phyloP scores from a whole-genome alignment of 257 asterid species.

The Dorcoceras hygrometricum region DNA sequence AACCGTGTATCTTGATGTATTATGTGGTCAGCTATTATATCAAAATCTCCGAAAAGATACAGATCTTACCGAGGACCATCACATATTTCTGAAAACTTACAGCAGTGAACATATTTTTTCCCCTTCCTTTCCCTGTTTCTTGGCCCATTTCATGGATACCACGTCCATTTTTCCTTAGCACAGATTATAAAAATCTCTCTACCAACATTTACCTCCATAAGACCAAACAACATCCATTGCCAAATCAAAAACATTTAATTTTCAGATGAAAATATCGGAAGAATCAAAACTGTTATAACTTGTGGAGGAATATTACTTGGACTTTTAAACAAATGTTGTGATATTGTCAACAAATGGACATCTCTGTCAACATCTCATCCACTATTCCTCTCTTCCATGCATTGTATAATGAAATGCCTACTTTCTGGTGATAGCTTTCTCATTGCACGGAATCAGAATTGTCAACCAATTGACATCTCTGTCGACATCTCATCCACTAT shows the following conservation, averaged over 20 bases:
- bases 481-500: background rate
- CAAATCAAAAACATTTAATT: too few species aligned
- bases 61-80: background rate
- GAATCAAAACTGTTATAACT: background rate
- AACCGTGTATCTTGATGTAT: background rate
- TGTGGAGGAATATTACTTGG: too few species aligned
- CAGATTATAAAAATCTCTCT: background rate
- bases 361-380: background rate
- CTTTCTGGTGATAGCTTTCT: slow-evolving; percentile 9
- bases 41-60: background rate
- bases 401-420: background rate
- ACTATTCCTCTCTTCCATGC: background rate
- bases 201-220: background rate
- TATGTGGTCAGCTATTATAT: background rate
- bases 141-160: background rate
- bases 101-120: background rate
- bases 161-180: background rate
- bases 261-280: background rate
- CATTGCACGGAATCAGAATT: background rate
- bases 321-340: background rate
- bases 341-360: background rate
- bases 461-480: background rate
- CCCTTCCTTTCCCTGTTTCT: background rate
- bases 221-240: background rate
- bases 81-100: background rate